Evolutionary conservation across 805 yeast genomes (phyloP).

Genomic region (Myxozyma nipponensis): DNA sequence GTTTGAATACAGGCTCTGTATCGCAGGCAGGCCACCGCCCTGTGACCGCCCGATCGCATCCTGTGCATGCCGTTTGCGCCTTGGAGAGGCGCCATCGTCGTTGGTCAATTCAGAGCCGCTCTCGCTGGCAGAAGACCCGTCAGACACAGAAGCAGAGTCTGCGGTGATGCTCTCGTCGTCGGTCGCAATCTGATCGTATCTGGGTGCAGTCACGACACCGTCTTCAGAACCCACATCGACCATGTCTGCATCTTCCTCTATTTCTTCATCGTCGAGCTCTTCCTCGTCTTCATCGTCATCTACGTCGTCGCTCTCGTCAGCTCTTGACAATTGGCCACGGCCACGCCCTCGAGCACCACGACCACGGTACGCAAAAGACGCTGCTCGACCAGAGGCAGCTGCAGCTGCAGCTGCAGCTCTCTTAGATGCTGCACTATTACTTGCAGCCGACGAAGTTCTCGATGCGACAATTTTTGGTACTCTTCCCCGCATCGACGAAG

Average conservation of each 20-base stretch:
- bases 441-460: slow-evolving; percentile 12
- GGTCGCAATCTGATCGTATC: slow-evolving; percentile 27
- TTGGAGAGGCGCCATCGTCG: slow-evolving; percentile 4
- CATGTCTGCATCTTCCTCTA: slow-evolving; percentile 7
- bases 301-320: slow-evolving; percentile 13
- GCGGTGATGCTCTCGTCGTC: slow-evolving; percentile 29
- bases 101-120: slow-evolving; percentile 46
- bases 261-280: slow-evolving; percentile 1
- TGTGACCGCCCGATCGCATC: slow-evolving; percentile 7
- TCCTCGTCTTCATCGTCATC: slow-evolving; percentile 19
- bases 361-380: slow-evolving; percentile 12
- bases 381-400: slow-evolving; percentile 15
- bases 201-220: slow-evolving; percentile 13
- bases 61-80: slow-evolving; percentile 4
- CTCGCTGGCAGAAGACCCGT: slow-evolving; percentile 50
- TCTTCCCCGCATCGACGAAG: slow-evolving; percentile 27
- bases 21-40: slow-evolving; percentile 22
- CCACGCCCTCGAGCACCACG: slow-evolving; percentile 19
- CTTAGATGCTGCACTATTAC: slow-evolving; percentile 10
- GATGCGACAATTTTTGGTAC: slow-evolving; percentile 7
- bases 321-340: slow-evolving; percentile 12
- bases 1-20: slow-evolving; percentile 44
- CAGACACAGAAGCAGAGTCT: slow-evolving; percentile 32
- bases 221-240: slow-evolving; percentile 13
- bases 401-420: slow-evolving; percentile 7